A percentile compares a stretch with the other conserved stretches of the same genome.
These are phyloP conservation scores for Barbarea vulgaris DNA, from an alignment of 345 rosid genomes.

Conservation along the genomic window DNA sequence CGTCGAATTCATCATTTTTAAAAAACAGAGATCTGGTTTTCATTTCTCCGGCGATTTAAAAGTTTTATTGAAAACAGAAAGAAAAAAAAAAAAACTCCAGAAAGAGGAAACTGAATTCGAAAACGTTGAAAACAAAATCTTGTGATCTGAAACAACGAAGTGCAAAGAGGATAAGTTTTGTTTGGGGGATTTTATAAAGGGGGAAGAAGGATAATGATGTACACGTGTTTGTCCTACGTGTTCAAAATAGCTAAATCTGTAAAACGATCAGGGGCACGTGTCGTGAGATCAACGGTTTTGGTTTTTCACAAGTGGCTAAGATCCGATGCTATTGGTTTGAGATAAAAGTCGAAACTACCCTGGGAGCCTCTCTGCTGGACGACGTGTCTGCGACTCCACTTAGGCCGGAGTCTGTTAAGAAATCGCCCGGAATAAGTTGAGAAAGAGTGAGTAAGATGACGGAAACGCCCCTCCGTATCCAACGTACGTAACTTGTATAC, in stretches of 20 bases:
- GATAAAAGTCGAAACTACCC: slow-evolving; percentile 4
- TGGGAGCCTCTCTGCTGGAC: not conserved
- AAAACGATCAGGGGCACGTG: slow-evolving; percentile 6
- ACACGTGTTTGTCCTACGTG: slow-evolving; percentile 42
- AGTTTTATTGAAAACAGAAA: not conserved
- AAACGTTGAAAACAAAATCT: not conserved
- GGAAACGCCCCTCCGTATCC: slow-evolving; percentile 20
- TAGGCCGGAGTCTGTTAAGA: slow-evolving; percentile 9
- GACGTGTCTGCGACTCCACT: slow-evolving; percentile 39
- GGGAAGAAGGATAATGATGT: slow-evolving; percentile 20
- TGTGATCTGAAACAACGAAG: slow-evolving; percentile 15
- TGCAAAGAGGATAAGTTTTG: slow-evolving; percentile 18
- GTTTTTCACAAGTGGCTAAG: slow-evolving; percentile 19
- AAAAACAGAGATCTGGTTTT: not conserved
- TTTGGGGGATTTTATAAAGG: not conserved
- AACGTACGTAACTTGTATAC: slow-evolving; percentile 6
- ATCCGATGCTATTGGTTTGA: not conserved
- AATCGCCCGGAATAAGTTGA: slow-evolving; percentile 14
- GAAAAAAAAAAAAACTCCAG: not conserved
- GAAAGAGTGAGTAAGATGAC: slow-evolving; percentile 6
- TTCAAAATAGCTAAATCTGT: not conserved
- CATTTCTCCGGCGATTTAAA: not conserved
- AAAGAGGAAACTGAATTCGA: slow-evolving; percentile 8
- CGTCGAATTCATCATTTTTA: not conserved
- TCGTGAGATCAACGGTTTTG: slow-evolving; percentile 7